These are phyloP conservation scores for Zizania latifolia DNA, from an alignment of 176 grass and related monocot genomes.

Conservation along the genomic window DNA sequence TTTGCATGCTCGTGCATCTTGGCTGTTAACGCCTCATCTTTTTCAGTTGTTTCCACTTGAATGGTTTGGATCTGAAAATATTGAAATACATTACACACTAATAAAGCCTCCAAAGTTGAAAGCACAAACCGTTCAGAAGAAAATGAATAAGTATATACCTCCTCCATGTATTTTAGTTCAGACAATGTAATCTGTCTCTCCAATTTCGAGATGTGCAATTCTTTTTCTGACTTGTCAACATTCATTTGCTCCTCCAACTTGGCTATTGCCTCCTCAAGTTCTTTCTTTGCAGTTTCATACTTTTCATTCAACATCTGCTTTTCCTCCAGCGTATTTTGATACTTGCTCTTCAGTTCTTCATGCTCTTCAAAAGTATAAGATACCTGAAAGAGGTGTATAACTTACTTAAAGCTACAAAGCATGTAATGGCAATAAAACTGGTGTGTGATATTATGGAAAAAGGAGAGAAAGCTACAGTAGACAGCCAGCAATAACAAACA, in stretches of 20 bases:
- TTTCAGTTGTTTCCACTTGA: conserved; percentile 71
- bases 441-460: not conserved
- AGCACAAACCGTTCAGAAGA: not conserved
- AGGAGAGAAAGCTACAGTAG: not conserved
- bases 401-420: conserved; percentile 1
- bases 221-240: conserved; percentile 64
- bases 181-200: conserved; percentile 73
- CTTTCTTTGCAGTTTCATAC: conserved; percentile 59
- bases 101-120: conserved; percentile 17
- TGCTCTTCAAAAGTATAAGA: conserved; percentile 52
- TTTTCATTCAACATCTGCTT: conserved; percentile 55
- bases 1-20: conserved; percentile 59
- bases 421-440: not conserved
- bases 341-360: conserved; percentile 36
- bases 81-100: conserved; percentile 20
- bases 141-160: conserved; percentile 52
- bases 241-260: conserved; percentile 71
- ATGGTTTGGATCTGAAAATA: conserved; percentile 69
- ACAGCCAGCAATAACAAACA: not conserved
- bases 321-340: conserved; percentile 50
- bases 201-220: conserved; percentile 77
- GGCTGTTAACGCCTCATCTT: conserved; percentile 47
- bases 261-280: conserved; percentile 54
- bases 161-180: conserved; percentile 75
- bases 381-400: conserved; percentile 33